These are phyloP conservation scores for Candida odintsovae DNA, from an alignment of 805 yeast genomes.

Conservation along the genomic window DNA sequence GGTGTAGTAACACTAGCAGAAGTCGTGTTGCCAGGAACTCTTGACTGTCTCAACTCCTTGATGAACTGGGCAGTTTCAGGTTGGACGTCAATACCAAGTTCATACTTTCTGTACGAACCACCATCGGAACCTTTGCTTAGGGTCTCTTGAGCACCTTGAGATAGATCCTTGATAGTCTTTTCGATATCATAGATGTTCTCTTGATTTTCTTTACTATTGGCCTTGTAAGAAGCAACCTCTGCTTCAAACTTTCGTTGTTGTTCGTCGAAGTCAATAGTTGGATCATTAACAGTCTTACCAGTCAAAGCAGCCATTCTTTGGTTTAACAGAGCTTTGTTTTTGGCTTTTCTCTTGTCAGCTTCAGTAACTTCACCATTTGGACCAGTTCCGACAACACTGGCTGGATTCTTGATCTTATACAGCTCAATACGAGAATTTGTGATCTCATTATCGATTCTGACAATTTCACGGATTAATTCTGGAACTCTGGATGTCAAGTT, in stretches of 20 bases:
- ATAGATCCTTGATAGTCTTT: slow-evolving; percentile 57
- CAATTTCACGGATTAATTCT: slow-evolving; percentile 55
- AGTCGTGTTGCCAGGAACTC: slow-evolving; percentile 3
- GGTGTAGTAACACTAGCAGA: slow-evolving; percentile 14
- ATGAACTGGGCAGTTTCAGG: slow-evolving; percentile 63
- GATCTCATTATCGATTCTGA: slow-evolving; percentile 61
- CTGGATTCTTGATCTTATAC: slow-evolving; percentile 62
- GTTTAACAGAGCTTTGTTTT: slow-evolving; percentile 68
- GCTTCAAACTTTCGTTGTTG: slow-evolving; percentile 38
- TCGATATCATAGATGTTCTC: slow-evolving; percentile 67
- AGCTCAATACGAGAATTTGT: slow-evolving; percentile 59
- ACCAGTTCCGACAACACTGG: slow-evolving; percentile 74
- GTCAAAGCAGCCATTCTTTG: slow-evolving; percentile 93
- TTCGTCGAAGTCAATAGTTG: slow-evolving; percentile 31
- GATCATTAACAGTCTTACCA: slow-evolving; percentile 52
- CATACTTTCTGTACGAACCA: slow-evolving; percentile 67
- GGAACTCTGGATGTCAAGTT: slow-evolving; percentile 71
- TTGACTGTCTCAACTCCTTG: slow-evolving; percentile 37
- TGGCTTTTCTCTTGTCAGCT: slow-evolving; percentile 72
- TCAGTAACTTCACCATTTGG: slow-evolving; percentile 85
- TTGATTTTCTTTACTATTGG: slow-evolving; percentile 51
- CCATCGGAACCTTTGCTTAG: slow-evolving; percentile 30
- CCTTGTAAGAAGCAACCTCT: slow-evolving; percentile 44
- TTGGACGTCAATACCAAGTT: slow-evolving; percentile 71
- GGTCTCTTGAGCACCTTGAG: slow-evolving; percentile 32